Conservation (phyloP, 75 land plant genomes). For the Pseudotsuga menziesii region DNA sequence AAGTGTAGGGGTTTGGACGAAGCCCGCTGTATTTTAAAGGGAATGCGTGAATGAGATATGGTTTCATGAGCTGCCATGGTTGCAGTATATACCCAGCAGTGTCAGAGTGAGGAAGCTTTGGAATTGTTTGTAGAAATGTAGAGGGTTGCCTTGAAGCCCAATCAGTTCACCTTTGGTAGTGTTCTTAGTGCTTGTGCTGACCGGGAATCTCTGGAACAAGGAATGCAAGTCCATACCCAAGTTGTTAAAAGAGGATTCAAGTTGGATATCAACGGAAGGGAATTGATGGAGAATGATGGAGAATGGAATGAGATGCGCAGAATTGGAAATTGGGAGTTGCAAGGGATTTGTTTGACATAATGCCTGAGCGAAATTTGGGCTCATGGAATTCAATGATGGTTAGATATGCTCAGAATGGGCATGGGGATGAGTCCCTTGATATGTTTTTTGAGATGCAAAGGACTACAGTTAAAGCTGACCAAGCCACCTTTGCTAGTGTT, state of each 20-base stretch:
- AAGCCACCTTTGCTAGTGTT: no score
- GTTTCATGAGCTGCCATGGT: no score
- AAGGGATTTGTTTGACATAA: constrained; percentile 5
- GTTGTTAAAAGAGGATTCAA: constrained; percentile 12
- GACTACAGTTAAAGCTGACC: no score
- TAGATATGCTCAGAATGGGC: no score
- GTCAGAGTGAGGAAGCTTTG: constrained; percentile 31
- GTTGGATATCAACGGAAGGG: neutral
- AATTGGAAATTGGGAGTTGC: constrained; percentile 12
- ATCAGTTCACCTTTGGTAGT: constrained; percentile 16
- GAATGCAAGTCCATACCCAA: constrained; percentile 14
- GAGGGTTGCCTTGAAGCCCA: neutral
- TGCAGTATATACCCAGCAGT: constrained; percentile 55
- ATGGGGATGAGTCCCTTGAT: no score
- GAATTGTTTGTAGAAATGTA: constrained; percentile 20
- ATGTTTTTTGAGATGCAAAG: constrained; percentile 24
- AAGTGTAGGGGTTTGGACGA: constrained; percentile 25
- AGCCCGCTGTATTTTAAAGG: constrained; percentile 25
- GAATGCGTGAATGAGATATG: constrained; percentile 35
- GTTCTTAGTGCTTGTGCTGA: constrained; percentile 14
- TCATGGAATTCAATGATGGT: no score
- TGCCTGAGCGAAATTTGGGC: no score
- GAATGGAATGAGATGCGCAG: no score
- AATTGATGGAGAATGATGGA: constrained; percentile 18
- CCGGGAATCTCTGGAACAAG: constrained; percentile 9